These are phyloP conservation scores for Pezicula radicicola DNA, from an alignment of 2,329 filamentous ascomycete genomes.

Conservation along the genomic window DNA sequence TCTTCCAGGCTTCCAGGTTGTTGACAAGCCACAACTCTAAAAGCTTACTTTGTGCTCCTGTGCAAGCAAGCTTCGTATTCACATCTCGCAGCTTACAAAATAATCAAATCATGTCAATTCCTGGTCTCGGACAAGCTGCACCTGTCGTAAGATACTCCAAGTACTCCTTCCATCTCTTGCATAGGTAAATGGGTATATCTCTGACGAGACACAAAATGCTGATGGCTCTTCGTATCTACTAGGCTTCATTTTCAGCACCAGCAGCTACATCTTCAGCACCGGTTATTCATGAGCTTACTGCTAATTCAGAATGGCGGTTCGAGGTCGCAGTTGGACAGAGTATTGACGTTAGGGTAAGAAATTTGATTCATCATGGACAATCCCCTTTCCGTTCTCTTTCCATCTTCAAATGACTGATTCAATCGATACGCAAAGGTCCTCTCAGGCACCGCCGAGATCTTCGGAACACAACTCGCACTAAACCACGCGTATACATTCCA, in stretches of 20 bases:
- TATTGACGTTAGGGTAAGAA: conserved; percentile 49
- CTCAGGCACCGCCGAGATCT: conserved; percentile 84
- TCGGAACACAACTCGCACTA: conserved; percentile 87
- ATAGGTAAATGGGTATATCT: too few relatives aligned
- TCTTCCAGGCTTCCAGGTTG: background rate
- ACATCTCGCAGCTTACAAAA: background rate
- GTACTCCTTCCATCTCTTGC: too few relatives aligned
- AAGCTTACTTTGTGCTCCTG: conserved; percentile 1
- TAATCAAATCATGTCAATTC: conserved; percentile 63
- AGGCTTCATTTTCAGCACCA: too few relatives aligned
- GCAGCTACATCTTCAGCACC: conserved; percentile 19
- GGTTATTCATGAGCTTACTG: conserved; percentile 50
- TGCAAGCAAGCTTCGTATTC: background rate
- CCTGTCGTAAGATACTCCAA: conserved; percentile 46
- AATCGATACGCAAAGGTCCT: conserved; percentile 53
- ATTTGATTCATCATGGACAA: too few relatives aligned
- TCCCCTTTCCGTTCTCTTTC: too few relatives aligned
- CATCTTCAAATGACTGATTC: background rate
- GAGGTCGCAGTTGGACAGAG: conserved; percentile 57
- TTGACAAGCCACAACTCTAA: conserved; percentile 4
- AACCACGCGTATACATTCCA: conserved; percentile 78
- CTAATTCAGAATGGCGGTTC: conserved; percentile 77
- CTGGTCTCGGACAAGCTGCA: conserved; percentile 67
- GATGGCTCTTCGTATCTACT: background rate
- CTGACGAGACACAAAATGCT: background rate